Evolutionary conservation across 768 basidiomycete species (phyloP).

Genomic region (Pleurotus eryngii): DNA sequence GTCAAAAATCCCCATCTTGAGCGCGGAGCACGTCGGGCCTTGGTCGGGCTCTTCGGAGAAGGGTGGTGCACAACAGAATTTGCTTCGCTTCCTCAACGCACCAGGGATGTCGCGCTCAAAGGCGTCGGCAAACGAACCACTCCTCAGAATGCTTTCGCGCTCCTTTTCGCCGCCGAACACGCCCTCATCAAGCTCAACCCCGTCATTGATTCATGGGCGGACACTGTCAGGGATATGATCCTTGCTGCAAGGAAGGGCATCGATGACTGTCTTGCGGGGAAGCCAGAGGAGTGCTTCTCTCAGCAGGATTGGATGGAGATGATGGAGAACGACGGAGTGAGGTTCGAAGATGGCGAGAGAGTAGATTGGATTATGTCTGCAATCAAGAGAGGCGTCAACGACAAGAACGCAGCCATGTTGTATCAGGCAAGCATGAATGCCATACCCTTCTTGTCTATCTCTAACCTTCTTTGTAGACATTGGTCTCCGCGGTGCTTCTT

Average conservation of each 20-base stretch:
- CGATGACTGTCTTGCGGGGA: slow-evolving; percentile 56
- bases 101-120: slow-evolving; percentile 66
- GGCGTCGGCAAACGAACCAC: slow-evolving; percentile 70
- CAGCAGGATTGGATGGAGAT: slow-evolving; percentile 71
- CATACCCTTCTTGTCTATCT: not conserved
- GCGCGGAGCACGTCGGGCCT: slow-evolving; percentile 65
- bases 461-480: slow-evolving; percentile 38
- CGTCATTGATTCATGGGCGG: slow-evolving; percentile 71
- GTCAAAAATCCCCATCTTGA: slow-evolving; percentile 72
- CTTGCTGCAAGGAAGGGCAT: slow-evolving; percentile 55
- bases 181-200: slow-evolving; percentile 52
- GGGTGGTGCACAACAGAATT: slow-evolving; percentile 88
- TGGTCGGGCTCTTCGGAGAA: slow-evolving; percentile 84
- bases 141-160: slow-evolving; percentile 60
- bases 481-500: slow-evolving; percentile 72
- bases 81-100: slow-evolving; percentile 60
- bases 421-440: slow-evolving; percentile 61
- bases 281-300: slow-evolving; percentile 64
- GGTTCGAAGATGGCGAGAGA: slow-evolving; percentile 76
- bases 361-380: slow-evolving; percentile 75
- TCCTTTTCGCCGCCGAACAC: slow-evolving; percentile 65
- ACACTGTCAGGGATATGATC: slow-evolving; percentile 65
- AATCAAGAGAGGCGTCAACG: slow-evolving; percentile 57
- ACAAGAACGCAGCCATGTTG: slow-evolving; percentile 58
- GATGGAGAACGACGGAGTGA: slow-evolving; percentile 67